These are phyloP conservation scores for Cryphonectria parasitica DNA, from an alignment of 2,329 filamentous ascomycete species.

Conservation along the genomic window DNA sequence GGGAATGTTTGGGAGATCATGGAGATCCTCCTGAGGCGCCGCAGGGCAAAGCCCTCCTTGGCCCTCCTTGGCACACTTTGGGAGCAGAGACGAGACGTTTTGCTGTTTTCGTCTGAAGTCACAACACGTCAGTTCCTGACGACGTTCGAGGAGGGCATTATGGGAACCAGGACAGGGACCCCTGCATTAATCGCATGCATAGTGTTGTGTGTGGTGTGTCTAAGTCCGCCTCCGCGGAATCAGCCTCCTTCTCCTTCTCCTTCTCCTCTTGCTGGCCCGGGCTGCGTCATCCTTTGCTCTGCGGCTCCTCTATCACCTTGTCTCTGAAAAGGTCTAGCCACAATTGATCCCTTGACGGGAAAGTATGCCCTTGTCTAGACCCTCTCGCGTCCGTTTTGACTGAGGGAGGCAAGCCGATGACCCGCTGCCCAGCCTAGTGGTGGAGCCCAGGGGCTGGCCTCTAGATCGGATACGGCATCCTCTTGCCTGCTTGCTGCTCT, in stretches of 20 bases:
- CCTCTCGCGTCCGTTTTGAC: background rate
- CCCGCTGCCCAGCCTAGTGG: background rate
- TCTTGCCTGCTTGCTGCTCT: background rate
- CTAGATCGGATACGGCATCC: constrained; percentile 18
- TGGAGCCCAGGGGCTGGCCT: constrained; percentile 11
- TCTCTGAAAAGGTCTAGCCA: constrained; percentile 1
- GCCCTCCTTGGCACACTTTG: constrained; percentile 7
- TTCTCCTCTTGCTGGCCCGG: background rate
- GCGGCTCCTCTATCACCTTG: background rate
- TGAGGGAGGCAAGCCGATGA: constrained; percentile 11
- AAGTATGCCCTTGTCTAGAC: constrained; percentile 7
- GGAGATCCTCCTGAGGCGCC: background rate
- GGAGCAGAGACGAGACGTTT: constrained; percentile 3
- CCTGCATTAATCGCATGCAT: constrained; percentile 4
- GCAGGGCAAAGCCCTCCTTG: background rate
- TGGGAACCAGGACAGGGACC: background rate
- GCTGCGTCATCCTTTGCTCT: background rate
- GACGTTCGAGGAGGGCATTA: constrained; percentile 2
- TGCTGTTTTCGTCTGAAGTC: constrained; percentile 17
- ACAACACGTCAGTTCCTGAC: constrained; percentile 15
- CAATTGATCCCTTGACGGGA: background rate
- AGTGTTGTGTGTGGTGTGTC: background rate
- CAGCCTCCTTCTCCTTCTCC: constrained; percentile 1
- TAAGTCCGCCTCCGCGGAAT: background rate
- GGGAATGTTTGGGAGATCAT: constrained; percentile 2